phyloP scores from a whole-genome alignment of 108 stramenopile species.

The Schizochytrium sp. region DNA sequence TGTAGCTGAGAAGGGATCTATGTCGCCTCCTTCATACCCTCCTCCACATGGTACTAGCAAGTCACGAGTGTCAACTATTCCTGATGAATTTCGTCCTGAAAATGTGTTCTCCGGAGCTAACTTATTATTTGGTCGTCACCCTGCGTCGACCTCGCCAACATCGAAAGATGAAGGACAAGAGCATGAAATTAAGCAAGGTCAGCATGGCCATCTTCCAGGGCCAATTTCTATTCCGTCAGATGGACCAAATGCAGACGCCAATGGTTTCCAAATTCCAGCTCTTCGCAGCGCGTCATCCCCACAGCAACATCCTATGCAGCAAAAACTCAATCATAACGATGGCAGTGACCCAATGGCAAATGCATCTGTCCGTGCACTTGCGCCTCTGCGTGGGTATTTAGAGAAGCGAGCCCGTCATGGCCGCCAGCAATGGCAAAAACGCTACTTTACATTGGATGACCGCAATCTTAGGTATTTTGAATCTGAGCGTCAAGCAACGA shows the following conservation, averaged over 20 bases:
- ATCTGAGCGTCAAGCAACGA: slow-evolving; percentile 1
- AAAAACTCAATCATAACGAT: not conserved
- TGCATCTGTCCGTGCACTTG: not conserved
- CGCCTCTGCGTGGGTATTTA: slow-evolving; percentile 12
- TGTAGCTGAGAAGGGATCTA: not conserved
- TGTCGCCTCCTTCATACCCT: not conserved
- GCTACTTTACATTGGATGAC: slow-evolving; percentile 18
- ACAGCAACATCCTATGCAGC: not conserved
- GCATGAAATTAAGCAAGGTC: not conserved
- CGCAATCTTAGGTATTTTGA: slow-evolving; percentile 6
- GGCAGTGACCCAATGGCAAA: not conserved
- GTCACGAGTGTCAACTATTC: not conserved
- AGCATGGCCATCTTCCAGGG: not conserved
- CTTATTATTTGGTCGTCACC: no score
- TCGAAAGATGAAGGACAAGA: no score
- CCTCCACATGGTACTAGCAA: not conserved
- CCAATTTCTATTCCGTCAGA: not conserved
- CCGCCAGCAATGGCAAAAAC: slow-evolving; percentile 36
- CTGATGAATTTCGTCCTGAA: not conserved
- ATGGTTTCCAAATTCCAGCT: slow-evolving; percentile 12
- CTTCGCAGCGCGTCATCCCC: slow-evolving; percentile 11
- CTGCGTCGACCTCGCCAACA: no score
- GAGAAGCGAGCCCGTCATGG: slow-evolving; percentile 56
- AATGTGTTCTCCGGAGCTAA: not conserved
- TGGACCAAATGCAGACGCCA: not conserved